Conservation (phyloP, 768 basidiomycete species). For the Naematelia encephala region DNA sequence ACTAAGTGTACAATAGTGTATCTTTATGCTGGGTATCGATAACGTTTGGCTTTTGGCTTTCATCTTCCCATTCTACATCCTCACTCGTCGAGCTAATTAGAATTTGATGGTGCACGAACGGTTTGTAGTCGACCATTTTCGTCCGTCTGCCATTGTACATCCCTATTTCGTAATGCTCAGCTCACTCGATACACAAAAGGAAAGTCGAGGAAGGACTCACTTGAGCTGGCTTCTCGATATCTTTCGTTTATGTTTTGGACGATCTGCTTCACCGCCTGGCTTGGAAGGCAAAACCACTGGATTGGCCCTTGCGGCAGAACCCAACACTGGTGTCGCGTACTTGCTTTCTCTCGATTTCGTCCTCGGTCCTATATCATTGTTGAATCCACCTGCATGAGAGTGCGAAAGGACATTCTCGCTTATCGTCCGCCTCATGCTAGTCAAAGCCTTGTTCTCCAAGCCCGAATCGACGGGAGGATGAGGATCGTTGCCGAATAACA, state of each 20-base stretch:
- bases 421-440: constrained; percentile 15
- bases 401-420: constrained; percentile 9
- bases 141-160: constrained; percentile 41
- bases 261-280: constrained; percentile 11
- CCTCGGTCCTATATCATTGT: neutral
- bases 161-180: constrained; percentile 13
- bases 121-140: constrained; percentile 34
- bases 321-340: no score
- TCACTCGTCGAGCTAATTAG: no score
- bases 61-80: neutral
- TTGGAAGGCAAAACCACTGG: neutral
- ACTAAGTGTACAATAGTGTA: neutral
- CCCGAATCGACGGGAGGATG: neutral
- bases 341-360: neutral
- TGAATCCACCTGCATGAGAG: neutral
- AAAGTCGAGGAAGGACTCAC: no score
- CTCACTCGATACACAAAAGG: neutral
- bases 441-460: constrained; percentile 1
- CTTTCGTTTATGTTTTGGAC: constrained; percentile 43
- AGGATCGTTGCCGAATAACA: constrained; percentile 26
- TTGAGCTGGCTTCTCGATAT: constrained; percentile 42
- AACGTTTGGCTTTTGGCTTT: neutral
- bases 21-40: neutral
- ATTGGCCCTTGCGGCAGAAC: neutral
- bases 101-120: constrained; percentile 18